Evolutionary conservation across 2,329 filamentous ascomycete genomes (phyloP).

Genomic region (Trichophyton equinum): DNA sequence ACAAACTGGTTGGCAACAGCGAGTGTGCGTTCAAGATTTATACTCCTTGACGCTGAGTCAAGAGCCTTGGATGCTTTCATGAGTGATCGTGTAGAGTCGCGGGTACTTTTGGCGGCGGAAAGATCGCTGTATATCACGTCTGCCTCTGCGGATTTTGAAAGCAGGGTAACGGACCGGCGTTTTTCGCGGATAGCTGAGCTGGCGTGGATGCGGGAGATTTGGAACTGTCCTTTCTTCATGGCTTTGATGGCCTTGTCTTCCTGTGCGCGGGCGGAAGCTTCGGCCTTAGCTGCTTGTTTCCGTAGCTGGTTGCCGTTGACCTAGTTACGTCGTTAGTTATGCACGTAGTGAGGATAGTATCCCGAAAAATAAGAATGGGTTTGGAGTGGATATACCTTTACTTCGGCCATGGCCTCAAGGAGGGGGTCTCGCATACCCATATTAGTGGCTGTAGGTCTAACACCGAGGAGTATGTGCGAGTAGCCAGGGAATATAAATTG

Average conservation of each 20-base stretch:
- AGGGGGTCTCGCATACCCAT: slow-evolving; percentile 13
- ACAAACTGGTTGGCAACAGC: slow-evolving; percentile 34
- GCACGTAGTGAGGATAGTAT: neutral
- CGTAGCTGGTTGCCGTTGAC: slow-evolving; percentile 38
- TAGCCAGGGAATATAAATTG: neutral
- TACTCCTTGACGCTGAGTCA: slow-evolving; percentile 33
- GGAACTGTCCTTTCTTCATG: slow-evolving; percentile 37
- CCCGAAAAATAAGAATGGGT: neutral
- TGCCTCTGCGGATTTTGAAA: slow-evolving; percentile 35
- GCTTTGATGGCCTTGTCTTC: slow-evolving; percentile 37
- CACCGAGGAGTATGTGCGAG: neutral
- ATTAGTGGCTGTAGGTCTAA: neutral
- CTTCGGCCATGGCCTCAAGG: slow-evolving; percentile 14
- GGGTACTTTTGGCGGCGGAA: slow-evolving; percentile 36
- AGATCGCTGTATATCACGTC: slow-evolving; percentile 40
- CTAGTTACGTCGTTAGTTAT: slow-evolving; percentile 16
- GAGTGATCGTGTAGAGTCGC: slow-evolving; percentile 35
- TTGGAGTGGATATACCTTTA: slow-evolving; percentile 10
- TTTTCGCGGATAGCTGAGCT: slow-evolving; percentile 36
- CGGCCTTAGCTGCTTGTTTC: slow-evolving; percentile 36
- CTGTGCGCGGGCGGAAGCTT: slow-evolving; percentile 36
- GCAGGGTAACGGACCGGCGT: slow-evolving; percentile 34
- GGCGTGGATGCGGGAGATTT: slow-evolving; percentile 39
- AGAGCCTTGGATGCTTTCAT: slow-evolving; percentile 34
- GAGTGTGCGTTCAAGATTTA: slow-evolving; percentile 34